These are phyloP conservation scores for Penicillium samsonianum DNA, from an alignment of 495 filamentous ascomycete genomes.

Conservation along the genomic window DNA sequence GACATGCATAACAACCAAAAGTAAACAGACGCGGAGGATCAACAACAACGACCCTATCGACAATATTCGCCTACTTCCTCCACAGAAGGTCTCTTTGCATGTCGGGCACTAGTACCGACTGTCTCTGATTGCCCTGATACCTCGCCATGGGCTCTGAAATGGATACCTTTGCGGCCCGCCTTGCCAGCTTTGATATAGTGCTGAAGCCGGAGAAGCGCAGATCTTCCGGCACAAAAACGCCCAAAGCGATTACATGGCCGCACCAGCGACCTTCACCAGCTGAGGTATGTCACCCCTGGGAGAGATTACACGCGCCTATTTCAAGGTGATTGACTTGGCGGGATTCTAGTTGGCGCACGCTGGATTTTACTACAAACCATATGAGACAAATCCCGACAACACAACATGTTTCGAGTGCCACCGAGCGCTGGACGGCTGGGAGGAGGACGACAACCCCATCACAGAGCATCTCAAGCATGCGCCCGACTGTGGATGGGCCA, in stretches of 20 bases:
- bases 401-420: constrained; percentile 84
- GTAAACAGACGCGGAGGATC: constrained; percentile 41
- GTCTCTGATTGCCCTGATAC: constrained; percentile 10
- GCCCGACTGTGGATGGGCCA: constrained; percentile 82
- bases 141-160: constrained; percentile 42
- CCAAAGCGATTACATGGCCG: constrained; percentile 72
- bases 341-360: constrained; percentile 75
- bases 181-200: constrained; percentile 69
- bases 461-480: constrained; percentile 84
- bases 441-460: constrained; percentile 75
- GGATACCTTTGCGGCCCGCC: constrained; percentile 68
- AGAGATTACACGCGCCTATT: background rate
- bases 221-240: constrained; percentile 62
- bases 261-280: constrained; percentile 65
- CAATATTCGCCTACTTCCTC: background rate
- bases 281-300: constrained; percentile 52
- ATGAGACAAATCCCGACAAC: constrained; percentile 75
- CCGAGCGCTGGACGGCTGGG: constrained; percentile 84
- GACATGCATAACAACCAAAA: constrained; percentile 35
- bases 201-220: constrained; percentile 64
- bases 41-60: constrained; percentile 25
- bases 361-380: constrained; percentile 86
- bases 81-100: constrained; percentile 7
- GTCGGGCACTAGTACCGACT: constrained; percentile 4
- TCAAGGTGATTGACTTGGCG: constrained; percentile 22